These are phyloP conservation scores for Leccinum uliginosum DNA, from an alignment of 768 basidiomycete genomes.

Conservation along the genomic window DNA sequence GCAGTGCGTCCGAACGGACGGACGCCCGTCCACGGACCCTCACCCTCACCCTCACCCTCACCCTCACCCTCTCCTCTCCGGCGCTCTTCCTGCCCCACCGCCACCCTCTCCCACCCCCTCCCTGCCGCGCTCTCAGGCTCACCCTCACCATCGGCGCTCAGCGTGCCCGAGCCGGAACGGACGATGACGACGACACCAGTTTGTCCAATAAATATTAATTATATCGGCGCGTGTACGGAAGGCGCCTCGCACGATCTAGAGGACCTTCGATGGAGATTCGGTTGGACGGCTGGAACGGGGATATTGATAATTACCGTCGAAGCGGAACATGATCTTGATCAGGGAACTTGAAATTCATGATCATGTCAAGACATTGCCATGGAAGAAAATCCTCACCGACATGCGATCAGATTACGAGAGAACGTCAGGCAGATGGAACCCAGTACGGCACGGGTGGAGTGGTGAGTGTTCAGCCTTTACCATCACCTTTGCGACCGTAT, in stretches of 20 bases:
- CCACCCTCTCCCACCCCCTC: no score
- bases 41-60: no score
- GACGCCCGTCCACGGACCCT: no score
- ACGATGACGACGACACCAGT: no score
- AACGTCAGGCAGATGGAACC: conserved; percentile 88
- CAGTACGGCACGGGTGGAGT: conserved; percentile 91
- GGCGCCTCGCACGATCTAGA: conserved; percentile 66
- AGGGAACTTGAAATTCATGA: conserved; percentile 86
- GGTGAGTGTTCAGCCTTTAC: conserved; percentile 65
- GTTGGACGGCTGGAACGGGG: conserved; percentile 57
- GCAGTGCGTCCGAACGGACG: no score
- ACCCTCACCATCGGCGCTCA: no score
- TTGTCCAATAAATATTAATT: no score
- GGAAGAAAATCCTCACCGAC: conserved; percentile 94
- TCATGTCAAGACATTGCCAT: conserved; percentile 97
- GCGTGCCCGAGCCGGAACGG: no score
- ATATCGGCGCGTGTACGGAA: conserved; percentile 45
- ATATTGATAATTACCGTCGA: conserved; percentile 61
- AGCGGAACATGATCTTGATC: conserved; percentile 57
- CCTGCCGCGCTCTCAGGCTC: no score
- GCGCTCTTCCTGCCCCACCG: no score
- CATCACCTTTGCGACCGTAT: conserved; percentile 80
- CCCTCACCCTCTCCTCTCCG: no score
- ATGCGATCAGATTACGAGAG: conserved; percentile 78
- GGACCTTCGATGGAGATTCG: conserved; percentile 81